phyloP scores from a whole-genome alignment of 1,284 basidiomycete species.

The Ustilago cynodontis region DNA sequence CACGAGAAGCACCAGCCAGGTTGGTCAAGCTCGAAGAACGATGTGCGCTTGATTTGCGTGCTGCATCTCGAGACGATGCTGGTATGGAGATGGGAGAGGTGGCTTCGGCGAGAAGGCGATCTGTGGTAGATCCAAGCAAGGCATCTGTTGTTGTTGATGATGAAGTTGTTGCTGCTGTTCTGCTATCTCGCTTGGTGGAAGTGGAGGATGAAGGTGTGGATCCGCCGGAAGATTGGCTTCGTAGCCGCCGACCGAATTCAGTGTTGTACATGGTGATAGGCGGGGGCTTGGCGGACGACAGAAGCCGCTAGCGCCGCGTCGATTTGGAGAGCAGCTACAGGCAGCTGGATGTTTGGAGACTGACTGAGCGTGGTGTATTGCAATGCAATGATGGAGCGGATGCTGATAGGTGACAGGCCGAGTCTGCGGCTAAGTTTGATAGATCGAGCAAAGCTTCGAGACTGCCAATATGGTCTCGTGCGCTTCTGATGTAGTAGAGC shows the following conservation, averaged over 20 bases:
- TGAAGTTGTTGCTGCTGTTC: neutral
- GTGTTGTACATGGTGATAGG: constrained; percentile 63
- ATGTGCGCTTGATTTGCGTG: constrained; percentile 27
- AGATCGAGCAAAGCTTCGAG: neutral
- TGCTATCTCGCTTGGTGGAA: constrained; percentile 31
- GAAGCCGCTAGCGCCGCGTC: neutral
- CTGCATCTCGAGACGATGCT: constrained; percentile 26
- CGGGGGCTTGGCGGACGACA: neutral
- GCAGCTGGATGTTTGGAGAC: neutral
- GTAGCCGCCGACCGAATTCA: constrained; percentile 58
- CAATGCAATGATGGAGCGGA: neutral
- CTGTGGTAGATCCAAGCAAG: constrained; percentile 29
- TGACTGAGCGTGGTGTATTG: neutral
- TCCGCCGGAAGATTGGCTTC: constrained; percentile 55
- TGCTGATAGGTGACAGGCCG: neutral
- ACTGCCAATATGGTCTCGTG: neutral
- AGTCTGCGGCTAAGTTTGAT: neutral
- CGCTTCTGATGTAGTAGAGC: too few relatives aligned
- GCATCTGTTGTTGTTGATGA: constrained; percentile 21
- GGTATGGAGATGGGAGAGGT: constrained; percentile 38
- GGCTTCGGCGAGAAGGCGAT: constrained; percentile 30
- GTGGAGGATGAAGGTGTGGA: constrained; percentile 38
- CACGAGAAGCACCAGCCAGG: constrained; percentile 26
- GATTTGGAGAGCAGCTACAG: neutral
- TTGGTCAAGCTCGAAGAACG: constrained; percentile 51